Evolutionary conservation across 1,284 basidiomycete genomes (phyloP), one percentile per base, ranked within the genome.

Genomic region (Volvariella surrecta): DNA sequence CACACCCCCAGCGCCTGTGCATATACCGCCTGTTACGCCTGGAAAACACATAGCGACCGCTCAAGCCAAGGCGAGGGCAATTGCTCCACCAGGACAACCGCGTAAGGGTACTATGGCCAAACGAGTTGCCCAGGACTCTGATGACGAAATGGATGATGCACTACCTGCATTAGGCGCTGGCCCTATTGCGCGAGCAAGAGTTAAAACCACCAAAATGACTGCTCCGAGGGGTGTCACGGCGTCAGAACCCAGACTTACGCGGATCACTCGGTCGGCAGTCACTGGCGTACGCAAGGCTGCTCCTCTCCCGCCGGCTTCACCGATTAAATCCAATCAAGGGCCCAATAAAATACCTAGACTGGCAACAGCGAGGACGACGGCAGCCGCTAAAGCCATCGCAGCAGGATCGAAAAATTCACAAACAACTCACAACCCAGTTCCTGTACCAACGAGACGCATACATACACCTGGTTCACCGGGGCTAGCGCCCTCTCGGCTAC

Each of bases 101-200:
- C 78, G 88, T 47, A 92, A 91, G 66, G 89, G 88, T 1, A 88
- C 88, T 0, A 71, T 76, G 42, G 71, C 78, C 35, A 89, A 89
- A 60, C 76, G 86, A 31, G 67, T 77, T 13, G 79, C 78, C 2
- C 34, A 62, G 32, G 74, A 74, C 40, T 70, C 71, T 8, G 77
- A 72, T 9, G 76, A 71, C 20, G 79, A 82, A 48, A 70, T 67
- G 37, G 68, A 73, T 21, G 82, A 85, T 50, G 67, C 74, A 2
- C 64, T 88, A 4, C 83, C 84, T 19, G 70, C 76, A 4, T 64
- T 87, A 11, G 73, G 70, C 21, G 58, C 65, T 21, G 72, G 67
- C 6, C 71, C 74, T 9, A 63, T 66, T 45, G 58, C 50, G 41
- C 66, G 54, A 57, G 56, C 67, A 40, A 64, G 68, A 49, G 54